These are phyloP conservation scores for Talaromyces sp. DNA, from an alignment of 2,329 filamentous ascomycete species.

Conservation along the genomic window DNA sequence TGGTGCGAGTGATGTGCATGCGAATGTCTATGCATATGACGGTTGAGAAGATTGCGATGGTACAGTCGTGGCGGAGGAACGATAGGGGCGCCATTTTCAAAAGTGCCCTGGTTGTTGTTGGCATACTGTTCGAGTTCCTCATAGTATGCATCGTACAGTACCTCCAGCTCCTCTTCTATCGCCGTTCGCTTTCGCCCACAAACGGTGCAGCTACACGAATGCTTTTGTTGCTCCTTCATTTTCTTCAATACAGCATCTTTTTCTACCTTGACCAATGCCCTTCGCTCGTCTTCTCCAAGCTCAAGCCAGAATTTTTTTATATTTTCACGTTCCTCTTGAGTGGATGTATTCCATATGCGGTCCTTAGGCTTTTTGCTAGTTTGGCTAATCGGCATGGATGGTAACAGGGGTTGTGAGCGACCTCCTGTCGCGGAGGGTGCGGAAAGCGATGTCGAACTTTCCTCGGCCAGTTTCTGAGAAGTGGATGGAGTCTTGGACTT, in stretches of 20 bases:
- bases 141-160: slow-evolving; percentile 97
- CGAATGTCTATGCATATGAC: slow-evolving; percentile 53
- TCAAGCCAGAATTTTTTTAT: slow-evolving; percentile 99
- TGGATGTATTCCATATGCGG: slow-evolving; percentile 97
- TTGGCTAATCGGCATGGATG: slow-evolving; percentile 31
- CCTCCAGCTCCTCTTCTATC: slow-evolving; percentile 96
- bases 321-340: slow-evolving; percentile 87
- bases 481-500: slow-evolving; percentile 30
- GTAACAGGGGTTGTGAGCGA: slow-evolving; percentile 36
- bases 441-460: slow-evolving; percentile 38
- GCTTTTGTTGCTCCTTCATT: slow-evolving; percentile 99
- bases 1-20: slow-evolving; percentile 40
- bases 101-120: slow-evolving; percentile 66
- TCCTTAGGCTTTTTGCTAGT: slow-evolving; percentile 58
- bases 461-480: slow-evolving; percentile 32
- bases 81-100: slow-evolving; percentile 63
- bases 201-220: slow-evolving; percentile 96
- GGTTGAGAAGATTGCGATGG: slow-evolving; percentile 51
- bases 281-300: slow-evolving; percentile 87
- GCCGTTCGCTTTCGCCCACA: slow-evolving; percentile 94
- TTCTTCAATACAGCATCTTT: slow-evolving; percentile 97
- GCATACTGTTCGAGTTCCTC: slow-evolving; percentile 97
- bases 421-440: slow-evolving; percentile 43
- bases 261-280: slow-evolving; percentile 93
- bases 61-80: slow-evolving; percentile 63